Evolutionary conservation across 1,284 basidiomycete species (phyloP), one percentile per base, ranked within the genome.

Genomic region (Tetrapyrgos nigripes): DNA sequence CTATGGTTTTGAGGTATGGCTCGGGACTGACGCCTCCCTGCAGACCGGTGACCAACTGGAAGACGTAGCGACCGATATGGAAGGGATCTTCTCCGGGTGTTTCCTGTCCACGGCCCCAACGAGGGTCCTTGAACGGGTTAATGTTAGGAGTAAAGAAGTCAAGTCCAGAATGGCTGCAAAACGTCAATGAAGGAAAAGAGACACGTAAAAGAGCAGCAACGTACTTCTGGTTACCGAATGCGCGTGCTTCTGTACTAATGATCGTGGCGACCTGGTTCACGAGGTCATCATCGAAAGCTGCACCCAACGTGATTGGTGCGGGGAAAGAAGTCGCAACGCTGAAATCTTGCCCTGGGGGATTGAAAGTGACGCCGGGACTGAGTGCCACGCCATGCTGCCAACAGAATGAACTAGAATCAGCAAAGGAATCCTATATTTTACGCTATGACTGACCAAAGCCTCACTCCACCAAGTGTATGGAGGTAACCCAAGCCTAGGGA

Each of bases 231-330:
- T 86, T 85, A 67, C 81, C 82, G 73, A 85, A 85, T 0, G 83
- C 83, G 17, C 84, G 78, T 5, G 79, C 82, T 64, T 86, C 83
- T 0, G 79, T 85, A 58, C 83, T 82, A 63, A 85, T 77, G 33
- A 83, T 69, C 2, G 75, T 72, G 3, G 82, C 83, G 26, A 84
- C 68, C 2, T 70, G 66, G 60, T 82, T 77, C 50, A 85, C 76
- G 46, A 86, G 75, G 1, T 74, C 68, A 58, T 84, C 82, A 60
- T 86, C 81, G 87, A 96, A 96, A 40, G 94, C 92, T 58, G 94
- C 93, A 69, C 93, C 91, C 87, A 96, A 91, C 67, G 93, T 85
- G 68, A 96, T 96, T 59, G 94, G 96, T 70, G 92, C 75, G 3
- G 84, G 84, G 70, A 86, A 85, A 2, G 83, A 84, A 1, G 83